phyloP scores from a whole-genome alignment of 805 yeast species.

The Kluyveromyces nonfermentans region DNA sequence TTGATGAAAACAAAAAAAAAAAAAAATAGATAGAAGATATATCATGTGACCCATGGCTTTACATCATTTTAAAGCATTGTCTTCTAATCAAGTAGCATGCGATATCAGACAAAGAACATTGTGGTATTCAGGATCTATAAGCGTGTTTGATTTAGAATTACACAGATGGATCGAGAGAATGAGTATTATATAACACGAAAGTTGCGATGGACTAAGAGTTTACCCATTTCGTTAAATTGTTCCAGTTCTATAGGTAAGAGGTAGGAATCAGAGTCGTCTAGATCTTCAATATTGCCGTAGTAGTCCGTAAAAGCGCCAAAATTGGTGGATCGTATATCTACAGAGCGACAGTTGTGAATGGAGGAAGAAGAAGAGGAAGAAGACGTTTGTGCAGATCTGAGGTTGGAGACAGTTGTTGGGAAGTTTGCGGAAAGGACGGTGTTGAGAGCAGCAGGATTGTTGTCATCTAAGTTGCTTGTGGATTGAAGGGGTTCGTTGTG shows the following conservation, averaged over 20 bases:
- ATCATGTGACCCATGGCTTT: not conserved
- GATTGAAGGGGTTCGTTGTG: not conserved
- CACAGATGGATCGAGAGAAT: not conserved
- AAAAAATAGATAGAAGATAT: no score
- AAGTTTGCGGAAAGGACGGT: not conserved
- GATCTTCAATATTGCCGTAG: not conserved
- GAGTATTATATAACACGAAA: constrained; percentile 9
- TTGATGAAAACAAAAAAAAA: not conserved
- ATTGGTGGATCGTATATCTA: constrained; percentile 1
- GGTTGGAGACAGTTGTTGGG: not conserved
- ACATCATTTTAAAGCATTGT: no score
- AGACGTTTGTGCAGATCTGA: not conserved
- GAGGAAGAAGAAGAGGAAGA: no score
- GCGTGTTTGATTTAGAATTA: no score
- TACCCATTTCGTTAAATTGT: constrained; percentile 16
- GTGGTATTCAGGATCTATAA: no score
- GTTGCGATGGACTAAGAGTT: constrained; percentile 10
- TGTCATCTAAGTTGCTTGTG: not conserved
- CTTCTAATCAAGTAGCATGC: no score
- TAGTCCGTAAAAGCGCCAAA: not conserved
- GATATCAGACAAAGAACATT: no score
- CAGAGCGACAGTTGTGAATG: not conserved
- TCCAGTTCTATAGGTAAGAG: constrained; percentile 16
- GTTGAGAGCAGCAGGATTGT: no score
- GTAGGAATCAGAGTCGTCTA: constrained; percentile 4